These are phyloP conservation scores for Candida easanensis DNA, from an alignment of 805 yeast genomes.

Conservation along the genomic window DNA sequence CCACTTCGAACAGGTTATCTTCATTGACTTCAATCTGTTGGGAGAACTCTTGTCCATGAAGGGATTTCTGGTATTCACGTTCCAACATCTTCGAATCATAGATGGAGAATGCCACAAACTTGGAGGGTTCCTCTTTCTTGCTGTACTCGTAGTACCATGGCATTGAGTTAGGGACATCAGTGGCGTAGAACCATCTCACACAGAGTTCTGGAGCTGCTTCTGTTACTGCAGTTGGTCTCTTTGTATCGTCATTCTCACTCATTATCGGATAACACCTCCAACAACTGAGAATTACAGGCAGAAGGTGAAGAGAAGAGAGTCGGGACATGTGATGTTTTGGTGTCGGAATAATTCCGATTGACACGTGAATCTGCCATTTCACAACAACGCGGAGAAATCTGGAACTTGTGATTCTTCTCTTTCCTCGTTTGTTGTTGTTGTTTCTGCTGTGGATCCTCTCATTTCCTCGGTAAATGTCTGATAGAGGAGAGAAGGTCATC, in stretches of 20 bases:
- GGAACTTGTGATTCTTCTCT: too few species aligned
- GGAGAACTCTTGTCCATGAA: background rate
- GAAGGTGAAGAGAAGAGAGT: too few species aligned
- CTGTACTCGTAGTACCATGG: conserved; percentile 58
- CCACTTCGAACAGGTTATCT: conserved; percentile 75
- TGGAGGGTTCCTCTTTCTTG: conserved; percentile 48
- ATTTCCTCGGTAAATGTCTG: background rate
- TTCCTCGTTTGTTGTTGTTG: too few species aligned
- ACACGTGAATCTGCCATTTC: background rate
- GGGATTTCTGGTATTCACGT: conserved; percentile 17
- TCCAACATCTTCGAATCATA: conserved; percentile 66
- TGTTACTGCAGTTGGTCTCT: conserved; percentile 6
- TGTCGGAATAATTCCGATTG: too few species aligned
- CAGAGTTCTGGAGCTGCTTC: conserved; percentile 28
- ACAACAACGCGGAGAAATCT: too few species aligned
- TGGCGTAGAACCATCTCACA: conserved; percentile 75
- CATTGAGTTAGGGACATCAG: conserved; percentile 69
- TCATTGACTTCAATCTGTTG: conserved; percentile 63
- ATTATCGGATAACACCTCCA: too few species aligned
- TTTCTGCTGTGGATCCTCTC: background rate
- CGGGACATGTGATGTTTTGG: too few species aligned
- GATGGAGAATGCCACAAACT: conserved; percentile 65
- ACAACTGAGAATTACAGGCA: too few species aligned
- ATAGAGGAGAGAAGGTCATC: conserved; percentile 10
- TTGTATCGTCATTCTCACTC: background rate